phyloP scores from a whole-genome alignment of 371 early-diverging fungal genomes.

The Rhizopus arrhizus region DNA sequence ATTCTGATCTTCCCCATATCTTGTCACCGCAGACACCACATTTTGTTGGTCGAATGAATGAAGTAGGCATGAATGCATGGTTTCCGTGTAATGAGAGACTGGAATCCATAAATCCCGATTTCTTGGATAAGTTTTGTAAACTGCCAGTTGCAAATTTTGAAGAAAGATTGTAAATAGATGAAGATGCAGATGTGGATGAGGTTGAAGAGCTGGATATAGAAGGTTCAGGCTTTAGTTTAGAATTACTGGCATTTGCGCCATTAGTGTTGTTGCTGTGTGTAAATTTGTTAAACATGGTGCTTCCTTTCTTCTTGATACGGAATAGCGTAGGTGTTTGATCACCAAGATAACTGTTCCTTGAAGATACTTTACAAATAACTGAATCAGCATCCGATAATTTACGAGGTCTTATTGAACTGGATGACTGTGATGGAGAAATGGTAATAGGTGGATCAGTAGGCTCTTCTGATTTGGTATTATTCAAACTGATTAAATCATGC shows the following conservation, averaged over 20 bases:
- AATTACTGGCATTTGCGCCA: background rate
- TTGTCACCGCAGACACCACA: constrained; percentile 87
- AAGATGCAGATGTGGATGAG: constrained; percentile 2
- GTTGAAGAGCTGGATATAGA: constrained; percentile 14
- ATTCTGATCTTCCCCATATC: constrained; percentile 82
- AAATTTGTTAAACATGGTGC: constrained; percentile 26
- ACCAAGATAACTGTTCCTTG: constrained; percentile 19
- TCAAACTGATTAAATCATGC: constrained; percentile 48
- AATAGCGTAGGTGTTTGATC: constrained; percentile 21
- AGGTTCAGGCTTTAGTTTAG: constrained; percentile 7
- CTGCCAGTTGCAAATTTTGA: constrained; percentile 14
- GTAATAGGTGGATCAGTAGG: background rate
- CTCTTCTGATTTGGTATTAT: constrained; percentile 52
- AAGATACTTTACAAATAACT: constrained; percentile 22
- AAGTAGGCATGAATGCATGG: constrained; percentile 65
- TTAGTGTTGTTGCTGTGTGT: background rate
- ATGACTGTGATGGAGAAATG: background rate
- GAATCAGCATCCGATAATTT: constrained; percentile 26
- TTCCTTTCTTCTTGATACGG: constrained; percentile 31
- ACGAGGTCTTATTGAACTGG: constrained; percentile 16
- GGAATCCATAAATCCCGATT: constrained; percentile 1
- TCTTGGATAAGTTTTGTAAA: constrained; percentile 5
- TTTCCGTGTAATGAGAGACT: constrained; percentile 22
- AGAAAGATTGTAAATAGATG: constrained; percentile 6
- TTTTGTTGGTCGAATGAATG: constrained; percentile 69